phyloP scores from a whole-genome alignment of 2,329 filamentous ascomycete species.

The Aspergillus persii region DNA sequence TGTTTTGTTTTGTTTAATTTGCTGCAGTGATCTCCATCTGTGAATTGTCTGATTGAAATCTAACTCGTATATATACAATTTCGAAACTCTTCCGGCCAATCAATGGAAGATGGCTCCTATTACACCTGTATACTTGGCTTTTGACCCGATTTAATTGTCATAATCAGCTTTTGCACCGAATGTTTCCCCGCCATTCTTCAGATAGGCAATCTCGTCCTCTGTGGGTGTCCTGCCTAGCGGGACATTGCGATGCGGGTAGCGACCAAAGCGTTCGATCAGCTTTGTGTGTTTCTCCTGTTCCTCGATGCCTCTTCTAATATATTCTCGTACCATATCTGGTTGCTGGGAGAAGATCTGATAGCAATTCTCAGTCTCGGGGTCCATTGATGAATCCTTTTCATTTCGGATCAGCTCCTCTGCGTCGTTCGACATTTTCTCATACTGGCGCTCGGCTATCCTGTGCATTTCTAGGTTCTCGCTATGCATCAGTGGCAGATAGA shows the following conservation, averaged over 20 bases:
- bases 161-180: neutral
- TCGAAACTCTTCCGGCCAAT: too few relatives aligned
- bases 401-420: neutral
- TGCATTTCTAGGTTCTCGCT: conserved; percentile 16
- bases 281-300: neutral
- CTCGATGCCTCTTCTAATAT: neutral
- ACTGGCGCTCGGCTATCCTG: neutral
- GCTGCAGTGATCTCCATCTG: too few relatives aligned
- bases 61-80: too few relatives aligned
- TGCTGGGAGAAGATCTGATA: neutral
- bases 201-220: neutral
- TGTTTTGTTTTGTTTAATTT: too few relatives aligned
- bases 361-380: neutral
- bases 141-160: neutral
- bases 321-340: neutral
- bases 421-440: neutral
- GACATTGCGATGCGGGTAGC: neutral
- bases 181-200: neutral
- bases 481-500: conserved; percentile 61
- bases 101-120: too few relatives aligned
- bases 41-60: too few relatives aligned
- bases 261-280: neutral
- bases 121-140: too few relatives aligned
- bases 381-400: neutral
- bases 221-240: neutral